Evolutionary conservation across 768 basidiomycete genomes (phyloP).

Genomic region (Russula earlei): DNA sequence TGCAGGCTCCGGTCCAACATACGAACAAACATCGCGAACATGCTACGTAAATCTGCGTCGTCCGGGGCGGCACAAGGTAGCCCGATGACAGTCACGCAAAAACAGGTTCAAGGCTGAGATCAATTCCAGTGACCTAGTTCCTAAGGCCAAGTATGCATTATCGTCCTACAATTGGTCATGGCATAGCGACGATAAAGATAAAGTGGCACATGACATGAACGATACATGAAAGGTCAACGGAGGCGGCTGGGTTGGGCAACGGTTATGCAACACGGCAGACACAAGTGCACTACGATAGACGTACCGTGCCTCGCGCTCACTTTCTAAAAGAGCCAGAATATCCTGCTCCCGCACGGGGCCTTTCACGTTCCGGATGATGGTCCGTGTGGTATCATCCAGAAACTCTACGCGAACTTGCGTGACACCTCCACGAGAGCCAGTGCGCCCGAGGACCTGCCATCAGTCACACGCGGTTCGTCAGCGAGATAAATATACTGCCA

Average conservation of each 20-base stretch:
- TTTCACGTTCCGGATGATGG: constrained; percentile 98
- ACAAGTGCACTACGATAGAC: constrained; percentile 27
- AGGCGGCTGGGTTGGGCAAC: constrained; percentile 25
- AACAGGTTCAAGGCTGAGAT: background rate
- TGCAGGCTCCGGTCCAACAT: no score
- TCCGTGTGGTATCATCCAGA: constrained; percentile 92
- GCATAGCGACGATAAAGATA: constrained; percentile 10
- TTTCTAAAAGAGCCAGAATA: constrained; percentile 92
- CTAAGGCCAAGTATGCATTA: constrained; percentile 6
- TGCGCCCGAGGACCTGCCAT: constrained; percentile 87
- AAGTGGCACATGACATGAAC: background rate
- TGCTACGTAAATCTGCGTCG: background rate
- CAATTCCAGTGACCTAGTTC: background rate
- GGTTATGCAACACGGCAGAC: background rate
- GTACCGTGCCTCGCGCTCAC: constrained; percentile 98
- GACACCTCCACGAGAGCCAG: constrained; percentile 97
- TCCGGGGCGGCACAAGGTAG: no score
- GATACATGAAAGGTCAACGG: constrained; percentile 21
- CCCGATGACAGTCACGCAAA: background rate
- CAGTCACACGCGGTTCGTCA: constrained; percentile 8
- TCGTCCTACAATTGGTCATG: constrained; percentile 20
- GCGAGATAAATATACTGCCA: background rate
- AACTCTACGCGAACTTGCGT: constrained; percentile 99
- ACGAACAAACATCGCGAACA: background rate
- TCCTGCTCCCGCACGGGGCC: constrained; percentile 95